Percentiles rank a stretch among this genome's conserved stretches.
Evolutionary conservation across 768 basidiomycete species (phyloP).

Genomic region (Podaxis mareebaensis): DNA sequence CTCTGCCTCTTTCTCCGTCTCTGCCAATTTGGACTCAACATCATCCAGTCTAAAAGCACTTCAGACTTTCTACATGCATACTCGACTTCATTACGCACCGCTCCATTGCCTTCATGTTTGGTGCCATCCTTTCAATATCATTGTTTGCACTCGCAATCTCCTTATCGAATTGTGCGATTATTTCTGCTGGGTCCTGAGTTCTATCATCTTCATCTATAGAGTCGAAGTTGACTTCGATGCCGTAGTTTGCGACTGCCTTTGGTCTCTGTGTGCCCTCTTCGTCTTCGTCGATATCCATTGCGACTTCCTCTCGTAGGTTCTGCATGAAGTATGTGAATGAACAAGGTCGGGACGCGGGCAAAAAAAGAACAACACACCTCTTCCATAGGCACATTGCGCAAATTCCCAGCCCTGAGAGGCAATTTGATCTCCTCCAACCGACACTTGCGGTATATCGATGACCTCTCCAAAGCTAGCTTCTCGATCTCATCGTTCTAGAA

Average conservation of each 20-base stretch:
- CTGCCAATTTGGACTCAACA: constrained; percentile 79
- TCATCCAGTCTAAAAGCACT: constrained; percentile 65
- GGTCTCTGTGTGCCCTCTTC: constrained; percentile 79
- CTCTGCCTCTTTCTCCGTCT: constrained; percentile 92
- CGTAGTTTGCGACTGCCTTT: constrained; percentile 75
- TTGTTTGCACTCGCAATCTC: constrained; percentile 65
- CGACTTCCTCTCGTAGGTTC: constrained; percentile 83
- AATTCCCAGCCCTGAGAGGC: constrained; percentile 71
- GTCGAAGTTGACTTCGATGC: constrained; percentile 87
- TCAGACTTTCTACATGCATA: not conserved
- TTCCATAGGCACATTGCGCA: constrained; percentile 92
- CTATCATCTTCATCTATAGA: constrained; percentile 73
- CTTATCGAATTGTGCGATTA: constrained; percentile 72
- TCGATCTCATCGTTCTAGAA: constrained; percentile 77
- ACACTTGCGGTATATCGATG: constrained; percentile 87
- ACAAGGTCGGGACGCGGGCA: not conserved
- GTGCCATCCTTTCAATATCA: constrained; percentile 93
- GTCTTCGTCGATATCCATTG: constrained; percentile 92
- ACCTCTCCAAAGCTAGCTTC: constrained; percentile 81
- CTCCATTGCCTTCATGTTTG: constrained; percentile 96
- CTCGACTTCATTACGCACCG: constrained; percentile 44
- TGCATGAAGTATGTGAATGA: constrained; percentile 27
- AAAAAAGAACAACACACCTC: constrained; percentile 57
- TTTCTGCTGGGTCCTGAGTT: constrained; percentile 64
- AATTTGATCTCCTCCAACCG: constrained; percentile 89